These are phyloP conservation scores for Sphaerulina musiva DNA, from an alignment of 2,329 filamentous ascomycete genomes.

Conservation along the genomic window DNA sequence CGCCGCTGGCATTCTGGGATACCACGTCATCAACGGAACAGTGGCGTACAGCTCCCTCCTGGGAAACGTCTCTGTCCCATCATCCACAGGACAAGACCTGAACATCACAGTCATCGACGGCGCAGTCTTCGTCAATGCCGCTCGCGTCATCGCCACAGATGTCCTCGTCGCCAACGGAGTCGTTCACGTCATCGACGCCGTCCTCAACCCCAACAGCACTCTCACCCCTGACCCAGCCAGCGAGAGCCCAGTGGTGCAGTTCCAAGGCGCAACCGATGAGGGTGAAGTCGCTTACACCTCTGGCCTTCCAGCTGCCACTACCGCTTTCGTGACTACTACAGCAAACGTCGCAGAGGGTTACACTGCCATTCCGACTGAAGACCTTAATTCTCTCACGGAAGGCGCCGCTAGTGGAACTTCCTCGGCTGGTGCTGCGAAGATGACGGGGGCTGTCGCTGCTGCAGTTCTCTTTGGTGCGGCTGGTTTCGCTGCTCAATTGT, in stretches of 20 bases:
- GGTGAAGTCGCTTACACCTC: conserved; percentile 51
- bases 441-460: conserved; percentile 41
- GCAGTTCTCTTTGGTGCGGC: conserved; percentile 46
- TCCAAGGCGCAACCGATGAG: conserved; percentile 45
- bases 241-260: conserved; percentile 45
- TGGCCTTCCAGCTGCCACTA: conserved; percentile 41
- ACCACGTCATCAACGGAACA: conserved; percentile 56
- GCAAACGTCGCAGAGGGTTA: conserved; percentile 32
- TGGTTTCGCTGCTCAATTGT: conserved; percentile 20
- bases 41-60: conserved; percentile 48
- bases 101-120: conserved; percentile 37
- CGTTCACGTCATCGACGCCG: conserved; percentile 50
- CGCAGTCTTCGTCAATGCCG: conserved; percentile 41
- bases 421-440: conserved; percentile 29
- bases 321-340: conserved; percentile 20
- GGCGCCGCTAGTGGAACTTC: conserved; percentile 9
- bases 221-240: conserved; percentile 39
- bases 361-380: conserved; percentile 12
- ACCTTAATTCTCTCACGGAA: conserved; percentile 8
- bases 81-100: conserved; percentile 35
- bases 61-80: conserved; percentile 34
- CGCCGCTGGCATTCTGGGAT: conserved; percentile 51
- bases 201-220: conserved; percentile 53
- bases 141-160: conserved; percentile 38
- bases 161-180: conserved; percentile 43